Percentiles rank a stretch among this genome's conserved stretches.
phyloP scores from a whole-genome alignment of 2,329 filamentous ascomycete species.

The Botrytis byssoidea region DNA sequence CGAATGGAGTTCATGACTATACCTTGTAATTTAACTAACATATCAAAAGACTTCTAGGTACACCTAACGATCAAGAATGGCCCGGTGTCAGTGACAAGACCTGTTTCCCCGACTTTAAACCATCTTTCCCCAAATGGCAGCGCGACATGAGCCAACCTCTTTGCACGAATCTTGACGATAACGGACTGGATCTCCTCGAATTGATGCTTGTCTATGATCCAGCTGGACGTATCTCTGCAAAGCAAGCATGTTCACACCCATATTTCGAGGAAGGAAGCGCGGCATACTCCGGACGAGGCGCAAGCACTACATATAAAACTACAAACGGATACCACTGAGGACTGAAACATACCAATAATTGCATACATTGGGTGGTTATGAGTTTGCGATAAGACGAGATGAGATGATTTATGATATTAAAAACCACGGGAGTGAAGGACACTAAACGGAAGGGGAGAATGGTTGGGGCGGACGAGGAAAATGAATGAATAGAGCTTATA shows the following conservation, averaged over 20 bases:
- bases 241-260: constrained; percentile 79
- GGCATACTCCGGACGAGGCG: constrained; percentile 39
- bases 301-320: constrained; percentile 35
- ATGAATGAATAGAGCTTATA: constrained; percentile 11
- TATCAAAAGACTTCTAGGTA: constrained; percentile 66
- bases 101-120: constrained; percentile 92
- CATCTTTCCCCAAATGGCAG: constrained; percentile 88
- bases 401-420: constrained; percentile 22
- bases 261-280: constrained; percentile 61
- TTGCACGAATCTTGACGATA: constrained; percentile 70
- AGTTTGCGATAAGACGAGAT: not conserved
- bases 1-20: not conserved
- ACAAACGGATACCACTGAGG: constrained; percentile 37
- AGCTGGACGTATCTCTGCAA: constrained; percentile 81
- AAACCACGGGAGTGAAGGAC: constrained; percentile 1
- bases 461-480: constrained; percentile 1
- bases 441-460: not conserved
- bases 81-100: constrained; percentile 69
- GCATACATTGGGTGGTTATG: constrained; percentile 18
- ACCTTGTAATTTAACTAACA: constrained; percentile 25
- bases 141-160: constrained; percentile 65
- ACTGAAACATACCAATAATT: constrained; percentile 20
- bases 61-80: constrained; percentile 78
- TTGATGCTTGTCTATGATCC: constrained; percentile 83
- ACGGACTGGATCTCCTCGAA: constrained; percentile 66